Evolutionary conservation across 257 asterid species (phyloP).

Genomic region (Capsicum rhomboideum): DNA sequence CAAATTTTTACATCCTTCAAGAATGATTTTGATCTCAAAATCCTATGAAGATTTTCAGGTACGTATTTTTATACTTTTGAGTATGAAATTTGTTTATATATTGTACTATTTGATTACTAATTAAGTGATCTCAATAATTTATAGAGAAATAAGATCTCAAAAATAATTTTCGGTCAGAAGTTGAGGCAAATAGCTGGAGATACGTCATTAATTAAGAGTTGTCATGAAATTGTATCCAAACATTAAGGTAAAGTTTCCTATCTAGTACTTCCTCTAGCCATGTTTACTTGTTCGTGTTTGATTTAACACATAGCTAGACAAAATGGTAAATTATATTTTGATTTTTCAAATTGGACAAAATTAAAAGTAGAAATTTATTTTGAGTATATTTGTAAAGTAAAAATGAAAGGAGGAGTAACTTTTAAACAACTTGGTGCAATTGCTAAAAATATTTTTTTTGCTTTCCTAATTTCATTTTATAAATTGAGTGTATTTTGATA

Average conservation of each 20-base stretch:
- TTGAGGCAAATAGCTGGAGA: conserved; percentile 35
- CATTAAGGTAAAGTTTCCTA: background rate
- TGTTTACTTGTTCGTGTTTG: too few species aligned
- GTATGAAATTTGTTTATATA: background rate
- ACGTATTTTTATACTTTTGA: background rate
- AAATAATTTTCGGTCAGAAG: conserved; percentile 11
- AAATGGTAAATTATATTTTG: too few species aligned
- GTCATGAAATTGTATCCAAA: conserved; percentile 5
- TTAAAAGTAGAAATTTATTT: too few species aligned
- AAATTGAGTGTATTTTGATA: too few species aligned
- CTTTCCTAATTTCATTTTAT: background rate
- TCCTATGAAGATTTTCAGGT: conserved; percentile 25
- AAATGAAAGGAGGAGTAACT: too few species aligned
- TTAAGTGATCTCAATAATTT: background rate
- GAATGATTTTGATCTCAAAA: conserved; percentile 16
- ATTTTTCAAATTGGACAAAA: too few species aligned
- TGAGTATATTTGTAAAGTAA: too few species aligned
- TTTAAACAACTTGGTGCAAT: background rate
- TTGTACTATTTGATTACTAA: background rate
- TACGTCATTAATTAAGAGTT: conserved; percentile 13
- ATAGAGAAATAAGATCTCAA: conserved; percentile 27
- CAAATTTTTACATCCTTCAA: conserved; percentile 22
- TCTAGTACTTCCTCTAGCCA: too few species aligned
- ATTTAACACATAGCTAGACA: too few species aligned
- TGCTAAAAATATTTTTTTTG: background rate